Base-by-base conservation (phyloP, 805 yeast genomes). In the Cephaloascus fragrans region DNA sequence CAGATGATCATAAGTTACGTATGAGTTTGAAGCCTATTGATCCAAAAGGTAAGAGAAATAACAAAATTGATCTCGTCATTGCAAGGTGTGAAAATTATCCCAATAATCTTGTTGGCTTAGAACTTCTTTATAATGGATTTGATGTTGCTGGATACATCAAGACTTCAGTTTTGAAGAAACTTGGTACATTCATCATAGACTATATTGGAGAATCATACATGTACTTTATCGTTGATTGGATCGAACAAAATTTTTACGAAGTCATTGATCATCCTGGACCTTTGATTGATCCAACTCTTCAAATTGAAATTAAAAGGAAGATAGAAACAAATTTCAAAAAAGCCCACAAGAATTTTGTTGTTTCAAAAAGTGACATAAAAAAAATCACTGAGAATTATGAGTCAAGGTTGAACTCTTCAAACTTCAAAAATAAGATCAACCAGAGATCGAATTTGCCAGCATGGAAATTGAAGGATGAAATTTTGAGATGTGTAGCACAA, bases 201-300 rank as follows among this genome's bases (percentile, higher is more conserved):
- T 48, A 77, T 4, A 23, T 81, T 3, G 96, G 96, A 2, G 85
- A 78, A 48, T 77, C 83, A 49, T 73, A 80, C 60, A 56, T 88
- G 1, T 83, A 66, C 52, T 62, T 77, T 4, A 64, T 86, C n/a
- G 63, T 77, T 37, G 94, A 87, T 44, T 88, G 94, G 89, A 49
- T 89, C 15, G 80, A 82, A 45, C 79, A 73, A 14, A 75, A 83
- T 47, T 59, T 81, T 34, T 57, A 64, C 4, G 55, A 57, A 2
- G 67, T 88, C 12, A 71, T 83, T 8, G 75, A 77, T 33, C 68
- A 80, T 41, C 97, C 97, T 0, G 94, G 95, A 0, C 77, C 80
- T 2, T 65, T 90, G 18, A 49, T 71, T 33, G 65, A 66, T 26
- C 47, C 49, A 8, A 42, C 47, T 12, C 38, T 55, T 3, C 49